Base-by-base conservation (phyloP, 768 basidiomycete species). In the Boletus pseudopeckii region DNA sequence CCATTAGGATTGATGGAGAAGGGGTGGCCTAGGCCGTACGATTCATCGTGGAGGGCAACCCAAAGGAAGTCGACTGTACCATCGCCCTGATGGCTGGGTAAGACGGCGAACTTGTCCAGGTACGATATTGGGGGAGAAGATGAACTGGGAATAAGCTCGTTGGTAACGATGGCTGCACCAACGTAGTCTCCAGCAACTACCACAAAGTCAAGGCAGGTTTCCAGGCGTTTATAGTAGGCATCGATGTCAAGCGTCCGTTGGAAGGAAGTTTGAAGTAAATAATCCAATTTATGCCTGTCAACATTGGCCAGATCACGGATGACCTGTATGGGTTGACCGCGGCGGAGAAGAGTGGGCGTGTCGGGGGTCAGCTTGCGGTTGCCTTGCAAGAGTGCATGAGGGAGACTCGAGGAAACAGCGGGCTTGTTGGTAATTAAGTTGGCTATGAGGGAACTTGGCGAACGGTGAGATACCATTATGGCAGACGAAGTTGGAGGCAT, bases 51-150 rank as follows among this genome's bases (percentile, higher is more conserved):
- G 46, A 99, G 75, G 15, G 95, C 95, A 40, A 98, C 96, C 97
- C 97, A 99, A 36, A 99, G 76, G 75, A 99, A 99, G 74, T 99
- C 97, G 53, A 98, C 97, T 0, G 97, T 98, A 17, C 97, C 97
- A 64, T 98, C 96, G 20, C 97, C 97, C 71, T 99, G 97, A 66
- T 98, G 85, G 55, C 79, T 85, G 3, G 97, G 97, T 37, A 95
- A 78, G 38, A 99, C 94, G 15, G 95, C 96, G 69, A 99, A 99
- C 74, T 99, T 99, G 79, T 99, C 97, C 45, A 99, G 83, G 72
- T 99, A 99, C 15, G 90, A 86, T 55, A 96, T 84, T 7, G 86
- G 80, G 20, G 67, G 53, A 37, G 59, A 55, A 32, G 64, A 57
- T 38, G 58, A 46, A 34, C 60, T 71, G n/a, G 77, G 63, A 47